Percentiles rank a stretch among this genome's conserved stretches.
Evolutionary conservation across 2,329 filamentous ascomycete species (phyloP).

Genomic region (Helotiales sp.): DNA sequence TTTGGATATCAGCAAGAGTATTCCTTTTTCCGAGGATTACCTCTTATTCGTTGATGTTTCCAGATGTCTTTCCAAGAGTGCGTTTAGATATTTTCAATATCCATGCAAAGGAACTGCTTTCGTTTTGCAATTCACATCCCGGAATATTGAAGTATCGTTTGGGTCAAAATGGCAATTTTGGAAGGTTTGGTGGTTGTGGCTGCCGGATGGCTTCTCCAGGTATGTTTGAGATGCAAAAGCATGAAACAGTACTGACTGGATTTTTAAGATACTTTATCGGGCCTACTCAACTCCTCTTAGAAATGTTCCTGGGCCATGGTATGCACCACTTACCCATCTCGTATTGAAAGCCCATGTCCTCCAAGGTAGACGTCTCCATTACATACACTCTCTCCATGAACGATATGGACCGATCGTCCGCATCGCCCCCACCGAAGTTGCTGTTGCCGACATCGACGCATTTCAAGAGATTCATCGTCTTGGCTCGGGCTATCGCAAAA

Average conservation of each 20-base stretch:
- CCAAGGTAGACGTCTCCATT: slow-evolving; percentile 14
- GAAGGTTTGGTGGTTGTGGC: not conserved
- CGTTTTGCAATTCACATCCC: too few species aligned
- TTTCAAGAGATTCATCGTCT: slow-evolving; percentile 38
- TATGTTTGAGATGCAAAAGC: not conserved
- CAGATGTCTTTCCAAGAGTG: too few species aligned
- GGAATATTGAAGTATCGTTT: too few species aligned
- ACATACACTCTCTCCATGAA: slow-evolving; percentile 15
- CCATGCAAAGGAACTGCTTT: too few species aligned
- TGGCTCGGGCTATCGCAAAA: slow-evolving; percentile 37
- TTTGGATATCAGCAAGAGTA: too few species aligned
- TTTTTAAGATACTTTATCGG: not conserved
- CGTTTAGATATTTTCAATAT: too few species aligned
- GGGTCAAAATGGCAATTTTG: not conserved
- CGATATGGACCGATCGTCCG: slow-evolving; percentile 13
- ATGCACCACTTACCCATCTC: not conserved
- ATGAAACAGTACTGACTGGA: not conserved
- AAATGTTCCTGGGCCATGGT: not conserved
- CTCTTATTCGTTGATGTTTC: too few species aligned
- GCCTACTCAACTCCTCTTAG: not conserved
- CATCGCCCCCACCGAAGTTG: slow-evolving; percentile 39
- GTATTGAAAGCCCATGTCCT: not conserved
- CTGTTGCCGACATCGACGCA: slow-evolving; percentile 40
- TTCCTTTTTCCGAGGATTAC: too few species aligned
- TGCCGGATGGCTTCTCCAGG: not conserved